Conservation (phyloP, 495 filamentous ascomycete genomes). For the Durotheca rogersii region DNA sequence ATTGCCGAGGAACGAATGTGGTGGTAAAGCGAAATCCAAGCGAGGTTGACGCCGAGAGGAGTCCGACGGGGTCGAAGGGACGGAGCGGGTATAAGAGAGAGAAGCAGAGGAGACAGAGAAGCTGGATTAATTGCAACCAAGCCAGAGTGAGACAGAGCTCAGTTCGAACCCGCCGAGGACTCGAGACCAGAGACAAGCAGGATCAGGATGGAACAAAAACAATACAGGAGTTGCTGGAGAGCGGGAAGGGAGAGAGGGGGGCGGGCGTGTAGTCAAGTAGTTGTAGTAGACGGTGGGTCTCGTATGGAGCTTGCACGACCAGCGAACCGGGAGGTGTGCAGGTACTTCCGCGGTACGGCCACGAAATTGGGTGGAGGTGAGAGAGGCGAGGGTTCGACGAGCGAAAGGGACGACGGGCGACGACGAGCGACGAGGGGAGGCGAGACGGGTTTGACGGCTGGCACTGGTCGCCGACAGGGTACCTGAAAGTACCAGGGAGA, state of each 20-base stretch:
- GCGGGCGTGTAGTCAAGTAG: constrained; percentile 36
- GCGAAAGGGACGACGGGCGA: background rate
- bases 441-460: constrained; percentile 19
- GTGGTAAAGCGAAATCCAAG: constrained; percentile 30
- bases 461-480: constrained; percentile 33
- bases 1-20: constrained; percentile 34
- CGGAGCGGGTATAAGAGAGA: constrained; percentile 34
- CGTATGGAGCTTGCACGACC: constrained; percentile 27
- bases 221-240: constrained; percentile 37
- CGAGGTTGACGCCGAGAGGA: background rate
- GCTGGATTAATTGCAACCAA: constrained; percentile 19
- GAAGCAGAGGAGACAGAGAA: constrained; percentile 15
- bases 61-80: constrained; percentile 25
- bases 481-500: background rate
- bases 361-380: constrained; percentile 35
- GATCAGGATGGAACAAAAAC: constrained; percentile 39
- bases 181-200: constrained; percentile 38
- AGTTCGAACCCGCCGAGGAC: constrained; percentile 32
- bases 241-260: constrained; percentile 39
- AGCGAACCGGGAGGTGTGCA: constrained; percentile 34
- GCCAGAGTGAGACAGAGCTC: constrained; percentile 35
- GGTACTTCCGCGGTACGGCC: constrained; percentile 36
- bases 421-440: background rate
- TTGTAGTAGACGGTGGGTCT: constrained; percentile 32
- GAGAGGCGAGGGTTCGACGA: constrained; percentile 28